phyloP scores from a whole-genome alignment of 2,329 filamentous ascomycete species.

The Exserohilum turcica region DNA sequence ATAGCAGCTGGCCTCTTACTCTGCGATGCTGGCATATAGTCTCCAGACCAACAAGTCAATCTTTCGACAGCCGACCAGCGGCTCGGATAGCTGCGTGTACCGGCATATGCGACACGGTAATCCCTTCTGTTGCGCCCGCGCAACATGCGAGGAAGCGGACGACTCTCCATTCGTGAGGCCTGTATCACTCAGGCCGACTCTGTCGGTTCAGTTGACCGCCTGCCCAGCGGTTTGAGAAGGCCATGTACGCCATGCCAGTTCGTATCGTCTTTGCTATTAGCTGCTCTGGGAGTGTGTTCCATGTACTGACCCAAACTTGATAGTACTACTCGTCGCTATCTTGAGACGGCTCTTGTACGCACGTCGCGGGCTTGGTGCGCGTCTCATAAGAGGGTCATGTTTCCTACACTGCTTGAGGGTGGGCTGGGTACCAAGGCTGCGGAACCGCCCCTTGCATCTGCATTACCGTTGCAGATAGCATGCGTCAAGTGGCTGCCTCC shows the following conservation, averaged over 20 bases:
- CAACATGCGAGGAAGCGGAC: constrained; percentile 38
- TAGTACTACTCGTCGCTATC: constrained; percentile 1
- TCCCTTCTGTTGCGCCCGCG: constrained; percentile 37
- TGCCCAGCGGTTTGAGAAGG: constrained; percentile 23
- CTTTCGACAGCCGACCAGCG: constrained; percentile 33
- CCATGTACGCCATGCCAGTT: constrained; percentile 20
- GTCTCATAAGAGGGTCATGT: constrained; percentile 25
- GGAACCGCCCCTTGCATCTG: constrained; percentile 33
- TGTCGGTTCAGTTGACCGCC: constrained; percentile 23
- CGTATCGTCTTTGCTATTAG: constrained; percentile 19
- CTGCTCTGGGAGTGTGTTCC: constrained; percentile 19
- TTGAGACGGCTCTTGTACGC: neutral
- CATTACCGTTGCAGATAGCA: constrained; percentile 25
- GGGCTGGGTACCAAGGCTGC: constrained; percentile 17
- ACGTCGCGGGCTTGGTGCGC: constrained; percentile 12
- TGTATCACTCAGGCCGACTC: constrained; percentile 33
- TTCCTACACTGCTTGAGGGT: constrained; percentile 15
- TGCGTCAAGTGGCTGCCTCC: constrained; percentile 3
- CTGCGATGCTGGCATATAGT: constrained; percentile 15
- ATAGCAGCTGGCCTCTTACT: constrained; percentile 5
- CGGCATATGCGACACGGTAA: constrained; percentile 36
- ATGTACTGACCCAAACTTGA: constrained; percentile 14
- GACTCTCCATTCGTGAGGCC: constrained; percentile 29
- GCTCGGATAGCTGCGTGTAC: constrained; percentile 29
- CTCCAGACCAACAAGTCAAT: constrained; percentile 15